Evolutionary conservation across 805 yeast species (phyloP).

Genomic region (Zygosaccharomyces rouxii): DNA sequence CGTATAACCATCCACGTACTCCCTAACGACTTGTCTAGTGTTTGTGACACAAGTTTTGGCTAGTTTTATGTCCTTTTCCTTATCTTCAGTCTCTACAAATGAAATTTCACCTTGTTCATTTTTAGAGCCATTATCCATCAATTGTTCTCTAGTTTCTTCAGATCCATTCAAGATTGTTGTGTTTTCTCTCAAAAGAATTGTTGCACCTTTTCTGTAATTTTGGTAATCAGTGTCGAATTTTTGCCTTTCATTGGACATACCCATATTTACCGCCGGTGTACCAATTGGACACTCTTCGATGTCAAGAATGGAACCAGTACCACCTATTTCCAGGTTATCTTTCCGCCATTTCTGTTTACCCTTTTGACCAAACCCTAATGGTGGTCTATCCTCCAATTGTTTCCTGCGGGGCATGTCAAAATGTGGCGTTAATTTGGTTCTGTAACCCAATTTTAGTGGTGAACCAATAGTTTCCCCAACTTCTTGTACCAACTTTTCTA

Average conservation of each 20-base stretch:
- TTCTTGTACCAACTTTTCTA: conserved; percentile 48
- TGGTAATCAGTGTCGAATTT: conserved; percentile 46
- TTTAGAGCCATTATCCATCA: conserved; percentile 44
- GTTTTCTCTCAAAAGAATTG: conserved; percentile 77
- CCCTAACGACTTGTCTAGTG: conserved; percentile 73
- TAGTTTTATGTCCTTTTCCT: conserved; percentile 32
- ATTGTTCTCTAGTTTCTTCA: conserved; percentile 31
- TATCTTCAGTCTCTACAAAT: conserved; percentile 33
- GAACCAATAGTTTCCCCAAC: conserved; percentile 65
- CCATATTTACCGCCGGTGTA: conserved; percentile 69
- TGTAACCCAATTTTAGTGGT: conserved; percentile 69
- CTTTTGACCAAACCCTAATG: conserved; percentile 84
- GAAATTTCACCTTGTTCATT: conserved; percentile 39
- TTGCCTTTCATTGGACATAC: conserved; percentile 64
- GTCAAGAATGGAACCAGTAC: conserved; percentile 66
- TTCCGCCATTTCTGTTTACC: conserved; percentile 72
- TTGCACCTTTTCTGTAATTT: conserved; percentile 71
- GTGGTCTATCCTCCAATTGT: conserved; percentile 48
- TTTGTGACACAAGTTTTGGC: conserved; percentile 75
- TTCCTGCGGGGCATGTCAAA: conserved; percentile 68
- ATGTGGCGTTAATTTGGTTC: conserved; percentile 96
- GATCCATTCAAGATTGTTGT: conserved; percentile 40
- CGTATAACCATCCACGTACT: conserved; percentile 64
- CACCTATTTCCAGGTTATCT: conserved; percentile 44
- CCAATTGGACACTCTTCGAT: conserved; percentile 94